Base-by-base conservation (phyloP, 106 monocot species). In the Acanthochlamys bracteata region DNA sequence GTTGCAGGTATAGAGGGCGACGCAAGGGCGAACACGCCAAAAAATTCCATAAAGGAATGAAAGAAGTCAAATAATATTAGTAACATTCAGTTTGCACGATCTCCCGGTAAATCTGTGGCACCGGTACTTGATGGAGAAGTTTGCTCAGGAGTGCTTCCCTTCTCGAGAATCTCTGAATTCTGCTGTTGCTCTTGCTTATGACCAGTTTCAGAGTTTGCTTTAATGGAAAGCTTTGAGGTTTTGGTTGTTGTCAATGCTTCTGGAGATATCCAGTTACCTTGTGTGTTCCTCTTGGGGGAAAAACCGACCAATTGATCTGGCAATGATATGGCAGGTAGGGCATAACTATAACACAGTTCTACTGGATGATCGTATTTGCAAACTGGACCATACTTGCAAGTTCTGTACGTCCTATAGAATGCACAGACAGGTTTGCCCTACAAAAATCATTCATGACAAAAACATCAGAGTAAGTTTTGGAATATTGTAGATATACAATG, bases 321-420 rank as follows among this genome's bases (percentile, higher is more conserved):
- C 33, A 61, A 6, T 64, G 74, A 57, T 25, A 59, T 24, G 13
- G 85, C 51, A 42, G 76, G 67, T 15, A 66, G 24, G 11, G 26
- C 17, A 45, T 84, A 80, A 53, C 75, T 78, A 41, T 70, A 89
- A 23, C 66, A 72, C 69, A 78, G 76, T 7, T 67, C 6, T 20
- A 71, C 22, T 0, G 80, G 84, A 25, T 85, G 85, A 68, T 85
- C 76, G 47, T 57, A 89, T 63, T 79, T 89, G 85, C 84, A 89
- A 53, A 55, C 69, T 8, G 85, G 12, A 26, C 85, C 89, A 63
- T 85, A 89, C 25, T 74, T 79, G 78, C 82, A 82, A 27, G 11
- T 76, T 46, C 82, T 82, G 53, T 77, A 71, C 13, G 59, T 45
- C 12, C 23, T 69, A 25, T 82, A 83, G 65, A 71, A 78, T 20